Evolutionary conservation across 352 stramenopile species (phyloP), one percentile per base, ranked within the genome.

Genomic region (Peronosclerospora sorghi): DNA sequence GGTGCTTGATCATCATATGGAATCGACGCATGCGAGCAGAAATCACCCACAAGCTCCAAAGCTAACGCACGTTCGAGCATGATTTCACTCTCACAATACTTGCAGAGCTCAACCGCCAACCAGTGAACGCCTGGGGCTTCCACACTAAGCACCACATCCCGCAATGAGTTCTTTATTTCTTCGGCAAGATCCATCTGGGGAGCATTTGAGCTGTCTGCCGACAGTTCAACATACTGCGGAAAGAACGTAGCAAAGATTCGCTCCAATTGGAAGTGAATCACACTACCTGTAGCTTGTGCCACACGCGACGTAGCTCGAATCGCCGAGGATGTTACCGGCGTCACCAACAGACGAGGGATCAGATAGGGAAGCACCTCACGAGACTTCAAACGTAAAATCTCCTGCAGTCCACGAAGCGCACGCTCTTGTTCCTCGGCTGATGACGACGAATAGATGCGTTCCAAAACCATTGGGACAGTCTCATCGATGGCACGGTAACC

Each of bases 321-420:
- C 14, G 97, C 80, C 23, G 83, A 88, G 6, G 66, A 61, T 20
- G 80, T 88, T 34, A 99, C 75, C 7, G 96, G 96, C 24, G 65
- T 79, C 45, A 82, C 85, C 17, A 99, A 64, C 30, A 99, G 62
- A 35, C 86, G 90, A 12, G 96, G 96, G 35, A 99, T 92, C 43
- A 99, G 76, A 59, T 98, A 97, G 41, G 95, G 86, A 19, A 99
- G 68, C 41, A 99, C 73, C 53, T 99, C 96, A 34, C 86, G 78
- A 20, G 93, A 96, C 61, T 97, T 95, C 28, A 98, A 76, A 27
- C 83, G 82, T 38, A 99, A 54, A 51, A 99, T 97, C 42, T 98
- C 94, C 48, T 97, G 96, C 13, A 99, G 69, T 45, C 96, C 97
- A 45, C 96, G 93, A 28, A 99, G 70, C 21, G 96, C 96, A 46